These are phyloP conservation scores for Dryadomyces sulphureus DNA, from an alignment of 2,329 filamentous ascomycete genomes.

Conservation along the genomic window DNA sequence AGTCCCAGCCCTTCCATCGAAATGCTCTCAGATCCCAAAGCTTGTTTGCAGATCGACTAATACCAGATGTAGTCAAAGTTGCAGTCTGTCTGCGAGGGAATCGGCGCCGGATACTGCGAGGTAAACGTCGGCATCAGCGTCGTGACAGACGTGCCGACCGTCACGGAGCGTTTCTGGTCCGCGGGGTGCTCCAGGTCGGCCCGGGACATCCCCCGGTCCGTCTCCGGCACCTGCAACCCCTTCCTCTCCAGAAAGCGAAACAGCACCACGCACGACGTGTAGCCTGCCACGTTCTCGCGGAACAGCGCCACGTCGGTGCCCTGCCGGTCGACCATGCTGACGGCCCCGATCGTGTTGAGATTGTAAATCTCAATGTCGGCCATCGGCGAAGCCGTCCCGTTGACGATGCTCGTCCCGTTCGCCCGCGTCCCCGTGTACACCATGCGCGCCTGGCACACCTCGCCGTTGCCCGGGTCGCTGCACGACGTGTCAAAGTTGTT, in stretches of 20 bases:
- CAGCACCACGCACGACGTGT: slow-evolving; percentile 13
- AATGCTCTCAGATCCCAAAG: too few relatives aligned
- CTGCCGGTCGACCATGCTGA: slow-evolving; percentile 11
- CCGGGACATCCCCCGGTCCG: too few relatives aligned
- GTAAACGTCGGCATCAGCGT: slow-evolving; percentile 5
- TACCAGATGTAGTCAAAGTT: slow-evolving; percentile 8
- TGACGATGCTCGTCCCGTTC: not conserved
- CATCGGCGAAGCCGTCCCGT: slow-evolving; percentile 15
- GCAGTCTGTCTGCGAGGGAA: slow-evolving; percentile 11
- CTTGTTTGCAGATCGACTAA: too few relatives aligned
- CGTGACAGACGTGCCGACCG: not conserved
- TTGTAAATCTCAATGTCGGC: slow-evolving; percentile 22
- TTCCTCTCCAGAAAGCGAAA: slow-evolving; percentile 12
- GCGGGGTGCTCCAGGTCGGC: too few relatives aligned
- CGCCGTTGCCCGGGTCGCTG: slow-evolving; percentile 19
- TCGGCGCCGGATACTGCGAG: slow-evolving; percentile 3
- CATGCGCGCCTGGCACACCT: slow-evolving; percentile 25
- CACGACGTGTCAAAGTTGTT: slow-evolving; percentile 37
- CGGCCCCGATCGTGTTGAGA: slow-evolving; percentile 28
- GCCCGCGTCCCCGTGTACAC: slow-evolving; percentile 19
- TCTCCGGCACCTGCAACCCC: not conserved
- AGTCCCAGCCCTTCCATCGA: too few relatives aligned
- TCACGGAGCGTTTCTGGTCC: too few relatives aligned
- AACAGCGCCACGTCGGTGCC: slow-evolving; percentile 10
- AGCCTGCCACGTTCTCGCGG: slow-evolving; percentile 12